Conservation (phyloP, 2,329 filamentous ascomycete species). For the Aspergillus sp. region DNA sequence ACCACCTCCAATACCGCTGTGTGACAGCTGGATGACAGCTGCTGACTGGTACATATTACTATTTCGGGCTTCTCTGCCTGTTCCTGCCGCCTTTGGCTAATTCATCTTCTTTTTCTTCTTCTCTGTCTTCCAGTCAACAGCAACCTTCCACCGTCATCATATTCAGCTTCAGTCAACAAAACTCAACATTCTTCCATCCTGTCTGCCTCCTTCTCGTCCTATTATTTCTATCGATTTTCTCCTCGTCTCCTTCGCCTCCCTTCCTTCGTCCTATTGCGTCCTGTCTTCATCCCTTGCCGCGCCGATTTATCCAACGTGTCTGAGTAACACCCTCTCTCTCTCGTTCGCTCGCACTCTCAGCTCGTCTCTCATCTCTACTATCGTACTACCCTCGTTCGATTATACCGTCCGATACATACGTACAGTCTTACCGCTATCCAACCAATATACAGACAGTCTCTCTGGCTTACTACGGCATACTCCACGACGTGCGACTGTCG, state of each 20-base stretch:
- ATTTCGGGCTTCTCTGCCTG: too few species aligned
- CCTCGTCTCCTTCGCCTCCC: conserved; percentile 12
- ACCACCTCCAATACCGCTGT: conserved; percentile 18
- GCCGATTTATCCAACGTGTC: conserved; percentile 22
- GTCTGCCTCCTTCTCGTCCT: conserved; percentile 17
- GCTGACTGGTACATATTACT: too few species aligned
- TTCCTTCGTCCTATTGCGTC: conserved; percentile 7
- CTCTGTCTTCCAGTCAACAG: conserved; percentile 26
- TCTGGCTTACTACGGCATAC: too few species aligned
- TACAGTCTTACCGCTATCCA: too few species aligned
- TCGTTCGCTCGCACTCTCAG: conserved; percentile 17
- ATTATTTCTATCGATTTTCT: conserved; percentile 1
- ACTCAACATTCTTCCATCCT: conserved; percentile 25
- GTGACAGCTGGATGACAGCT: conserved; percentile 31
- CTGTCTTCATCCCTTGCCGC: conserved; percentile 24
- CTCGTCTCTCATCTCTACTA: background rate
- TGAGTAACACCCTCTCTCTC: conserved; percentile 21
- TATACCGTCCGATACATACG: too few species aligned
- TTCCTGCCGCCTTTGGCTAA: conserved; percentile 9
- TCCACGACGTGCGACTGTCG: too few species aligned
- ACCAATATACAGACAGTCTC: too few species aligned
- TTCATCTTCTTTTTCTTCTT: conserved; percentile 28
- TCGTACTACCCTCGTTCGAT: background rate
- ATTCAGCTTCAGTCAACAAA: too few species aligned
- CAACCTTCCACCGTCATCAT: conserved; percentile 9